Percentiles rank a stretch among this genome's conserved stretches.
phyloP scores from a whole-genome alignment of 2,329 filamentous ascomycete species.

The Xylaria sp. region DNA sequence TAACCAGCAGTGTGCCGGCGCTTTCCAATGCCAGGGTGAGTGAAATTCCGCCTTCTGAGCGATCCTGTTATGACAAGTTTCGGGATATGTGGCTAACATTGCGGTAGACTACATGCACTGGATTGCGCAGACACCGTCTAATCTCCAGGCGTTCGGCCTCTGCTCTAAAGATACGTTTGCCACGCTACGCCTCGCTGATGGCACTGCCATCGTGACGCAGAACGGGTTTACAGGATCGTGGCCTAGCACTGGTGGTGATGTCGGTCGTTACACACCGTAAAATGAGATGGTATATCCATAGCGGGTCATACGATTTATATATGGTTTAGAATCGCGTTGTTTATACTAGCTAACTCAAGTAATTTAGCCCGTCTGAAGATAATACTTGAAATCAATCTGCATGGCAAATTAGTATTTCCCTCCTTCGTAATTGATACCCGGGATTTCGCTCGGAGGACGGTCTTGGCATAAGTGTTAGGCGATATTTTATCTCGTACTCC shows the following conservation, averaged over 20 bases:
- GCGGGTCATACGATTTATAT: neutral
- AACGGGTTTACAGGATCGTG: slow-evolving; percentile 53
- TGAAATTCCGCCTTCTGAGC: slow-evolving; percentile 1
- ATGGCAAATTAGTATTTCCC: neutral
- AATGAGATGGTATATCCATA: neutral
- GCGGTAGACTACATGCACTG: slow-evolving; percentile 53
- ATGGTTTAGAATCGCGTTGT: neutral
- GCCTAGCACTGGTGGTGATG: slow-evolving; percentile 48
- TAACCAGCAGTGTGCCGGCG: slow-evolving; percentile 51
- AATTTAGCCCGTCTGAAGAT: neutral
- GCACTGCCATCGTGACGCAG: slow-evolving; percentile 49
- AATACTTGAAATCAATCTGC: too few relatives aligned
- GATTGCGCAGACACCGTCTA: slow-evolving; percentile 53
- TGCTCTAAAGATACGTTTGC: slow-evolving; percentile 55
- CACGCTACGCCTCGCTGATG: slow-evolving; percentile 53
- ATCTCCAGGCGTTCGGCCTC: slow-evolving; percentile 56
- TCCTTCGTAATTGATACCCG: neutral
- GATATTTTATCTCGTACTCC: neutral
- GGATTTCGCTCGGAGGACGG: neutral
- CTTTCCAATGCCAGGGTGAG: slow-evolving; percentile 52
- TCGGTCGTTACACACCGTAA: slow-evolving; percentile 53
- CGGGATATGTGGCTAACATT: slow-evolving; percentile 26
- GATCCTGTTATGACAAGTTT: neutral
- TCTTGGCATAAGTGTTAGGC: neutral
- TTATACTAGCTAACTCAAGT: neutral